These are phyloP conservation scores for Kluyveromyces sp. DNA, from an alignment of 1,139 yeast species.

Conservation along the genomic window DNA sequence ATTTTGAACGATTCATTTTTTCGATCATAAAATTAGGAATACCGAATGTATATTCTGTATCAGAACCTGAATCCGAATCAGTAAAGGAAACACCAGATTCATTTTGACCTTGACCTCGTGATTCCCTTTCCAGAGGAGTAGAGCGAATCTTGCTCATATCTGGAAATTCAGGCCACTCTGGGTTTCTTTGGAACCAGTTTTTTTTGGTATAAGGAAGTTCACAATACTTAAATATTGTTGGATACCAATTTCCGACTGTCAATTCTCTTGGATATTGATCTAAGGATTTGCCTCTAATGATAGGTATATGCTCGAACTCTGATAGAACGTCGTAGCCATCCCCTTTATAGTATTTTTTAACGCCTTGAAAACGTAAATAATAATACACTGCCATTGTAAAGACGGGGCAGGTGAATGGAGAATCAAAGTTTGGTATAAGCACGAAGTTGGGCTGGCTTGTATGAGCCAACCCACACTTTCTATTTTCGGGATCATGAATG, in stretches of 20 bases:
- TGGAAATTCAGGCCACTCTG: slow-evolving; percentile 10
- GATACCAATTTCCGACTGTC: slow-evolving; percentile 23
- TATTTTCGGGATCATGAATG: slow-evolving; percentile 2
- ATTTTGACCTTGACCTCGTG: neutral
- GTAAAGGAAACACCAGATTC: no score
- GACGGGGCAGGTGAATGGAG: slow-evolving; percentile 25
- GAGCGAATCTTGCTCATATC: neutral
- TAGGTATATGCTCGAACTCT: slow-evolving; percentile 12
- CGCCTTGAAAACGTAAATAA: slow-evolving; percentile 26
- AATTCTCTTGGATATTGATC: slow-evolving; percentile 25
- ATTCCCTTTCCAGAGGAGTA: neutral
- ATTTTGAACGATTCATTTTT: slow-evolving; percentile 1
- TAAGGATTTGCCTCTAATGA: slow-evolving; percentile 23
- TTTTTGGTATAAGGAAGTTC: slow-evolving; percentile 25
- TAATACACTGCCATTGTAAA: slow-evolving; percentile 26
- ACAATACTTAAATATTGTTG: slow-evolving; percentile 25
- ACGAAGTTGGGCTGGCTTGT: slow-evolving; percentile 9
- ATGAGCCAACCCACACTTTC: slow-evolving; percentile 6
- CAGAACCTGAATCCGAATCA: neutral
- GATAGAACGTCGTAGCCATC: slow-evolving; percentile 26
- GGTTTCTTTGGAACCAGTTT: slow-evolving; percentile 19
- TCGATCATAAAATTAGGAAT: neutral
- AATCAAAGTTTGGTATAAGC: slow-evolving; percentile 17
- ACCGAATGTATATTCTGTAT: neutral
- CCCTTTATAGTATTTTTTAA: slow-evolving; percentile 18